phyloP scores from a whole-genome alignment of 2,329 filamentous ascomycete species.

The Beauveria varroae region DNA sequence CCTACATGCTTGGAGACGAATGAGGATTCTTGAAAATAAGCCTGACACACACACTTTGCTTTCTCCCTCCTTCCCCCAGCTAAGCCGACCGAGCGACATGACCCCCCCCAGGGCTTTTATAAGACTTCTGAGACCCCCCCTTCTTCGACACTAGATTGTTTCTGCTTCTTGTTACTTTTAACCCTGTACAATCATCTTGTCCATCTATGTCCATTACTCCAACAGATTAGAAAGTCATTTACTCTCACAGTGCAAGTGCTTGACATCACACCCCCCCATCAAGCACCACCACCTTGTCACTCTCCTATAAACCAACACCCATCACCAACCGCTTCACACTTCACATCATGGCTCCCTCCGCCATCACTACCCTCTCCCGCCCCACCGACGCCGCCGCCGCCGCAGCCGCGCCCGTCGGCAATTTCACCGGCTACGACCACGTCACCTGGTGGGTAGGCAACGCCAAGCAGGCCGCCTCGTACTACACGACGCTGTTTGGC shows the following conservation, averaged over 20 bases:
- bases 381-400: slow-evolving; percentile 43
- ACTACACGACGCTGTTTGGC: slow-evolving; percentile 81
- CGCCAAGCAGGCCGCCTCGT: slow-evolving; percentile 87
- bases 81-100: slow-evolving; percentile 3
- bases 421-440: slow-evolving; percentile 83
- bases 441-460: slow-evolving; percentile 96
- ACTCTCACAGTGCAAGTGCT: background rate
- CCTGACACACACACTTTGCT: background rate
- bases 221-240: background rate
- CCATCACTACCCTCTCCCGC: slow-evolving; percentile 41
- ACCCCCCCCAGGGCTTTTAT: background rate
- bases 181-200: background rate
- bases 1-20: background rate
- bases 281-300: background rate
- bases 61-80: background rate
- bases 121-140: slow-evolving; percentile 1
- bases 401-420: slow-evolving; percentile 43
- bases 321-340: background rate
- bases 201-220: background rate
- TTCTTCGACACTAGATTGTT: background rate
- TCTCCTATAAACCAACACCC: background rate
- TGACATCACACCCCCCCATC: background rate
- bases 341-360: slow-evolving; percentile 50
- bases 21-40: background rate
- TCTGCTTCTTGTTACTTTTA: background rate